phyloP scores from a whole-genome alignment of 148 eudicot genomes.

The Vaccinium darrowii region DNA sequence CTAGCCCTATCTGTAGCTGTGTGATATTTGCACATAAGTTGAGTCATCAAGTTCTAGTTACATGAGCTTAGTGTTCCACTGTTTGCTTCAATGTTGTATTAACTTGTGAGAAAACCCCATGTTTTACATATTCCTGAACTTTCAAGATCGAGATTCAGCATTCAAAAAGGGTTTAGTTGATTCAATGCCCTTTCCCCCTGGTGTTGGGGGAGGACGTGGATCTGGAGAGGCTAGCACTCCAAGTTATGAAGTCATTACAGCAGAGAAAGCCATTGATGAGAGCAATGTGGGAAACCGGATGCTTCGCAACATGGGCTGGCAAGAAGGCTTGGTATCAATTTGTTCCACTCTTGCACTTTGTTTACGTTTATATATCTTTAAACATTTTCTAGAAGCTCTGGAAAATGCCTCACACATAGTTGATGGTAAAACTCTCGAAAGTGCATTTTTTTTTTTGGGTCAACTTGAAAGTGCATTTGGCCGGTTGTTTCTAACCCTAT shows the following conservation, averaged over 20 bases:
- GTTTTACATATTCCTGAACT: slow-evolving; percentile 31
- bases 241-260: slow-evolving; percentile 76
- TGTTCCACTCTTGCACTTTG: slow-evolving; percentile 31
- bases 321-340: slow-evolving; percentile 90
- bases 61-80: slow-evolving; percentile 30
- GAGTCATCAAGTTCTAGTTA: background rate
- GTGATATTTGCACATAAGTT: background rate
- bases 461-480: background rate
- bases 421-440: background rate
- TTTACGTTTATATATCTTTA: background rate
- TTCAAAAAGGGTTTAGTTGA: slow-evolving; percentile 68
- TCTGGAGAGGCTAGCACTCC: slow-evolving; percentile 47
- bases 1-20: background rate
- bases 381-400: background rate
- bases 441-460: background rate
- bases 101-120: slow-evolving; percentile 50
- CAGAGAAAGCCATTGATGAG: slow-evolving; percentile 91
- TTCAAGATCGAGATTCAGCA: slow-evolving; percentile 72
- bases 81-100: slow-evolving; percentile 32
- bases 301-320: slow-evolving; percentile 99
- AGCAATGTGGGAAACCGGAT: slow-evolving; percentile 95
- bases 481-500: background rate
- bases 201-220: slow-evolving; percentile 88
- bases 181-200: slow-evolving; percentile 97
- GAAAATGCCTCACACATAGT: background rate